phyloP scores from a whole-genome alignment of 2,329 filamentous ascomycete species.

The Cercospora berteroae region DNA sequence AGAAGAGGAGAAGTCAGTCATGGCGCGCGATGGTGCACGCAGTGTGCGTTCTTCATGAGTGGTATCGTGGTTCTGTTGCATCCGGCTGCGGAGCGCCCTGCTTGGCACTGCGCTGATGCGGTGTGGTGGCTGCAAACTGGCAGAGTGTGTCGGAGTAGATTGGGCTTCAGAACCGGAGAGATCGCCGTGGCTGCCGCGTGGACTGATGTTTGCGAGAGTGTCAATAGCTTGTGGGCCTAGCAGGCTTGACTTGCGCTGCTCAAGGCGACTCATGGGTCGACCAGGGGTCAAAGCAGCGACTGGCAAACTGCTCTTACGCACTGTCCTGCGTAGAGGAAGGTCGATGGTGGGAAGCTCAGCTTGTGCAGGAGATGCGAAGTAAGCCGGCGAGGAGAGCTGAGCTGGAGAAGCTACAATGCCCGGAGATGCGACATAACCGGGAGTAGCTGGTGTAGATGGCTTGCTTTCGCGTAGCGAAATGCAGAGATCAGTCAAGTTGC shows the following conservation, averaged over 20 bases:
- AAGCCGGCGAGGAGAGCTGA: not conserved
- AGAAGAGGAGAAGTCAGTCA: conserved; percentile 42
- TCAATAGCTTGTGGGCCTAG: conserved; percentile 26
- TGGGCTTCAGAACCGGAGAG: conserved; percentile 32
- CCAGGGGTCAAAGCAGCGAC: conserved; percentile 21
- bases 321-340: not conserved
- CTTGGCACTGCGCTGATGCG: conserved; percentile 41
- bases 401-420: not conserved
- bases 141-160: conserved; percentile 29
- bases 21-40: conserved; percentile 49
- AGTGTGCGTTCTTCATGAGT: conserved; percentile 41
- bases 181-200: conserved; percentile 35
- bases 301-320: conserved; percentile 20
- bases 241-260: conserved; percentile 45
- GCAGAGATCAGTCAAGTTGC: conserved; percentile 87
- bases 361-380: not conserved
- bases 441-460: conserved; percentile 25
- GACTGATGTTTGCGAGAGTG: conserved; percentile 27
- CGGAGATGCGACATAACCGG: not conserved
- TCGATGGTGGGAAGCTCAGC: not conserved
- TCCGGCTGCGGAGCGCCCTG: conserved; percentile 40
- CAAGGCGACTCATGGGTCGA: conserved; percentile 44
- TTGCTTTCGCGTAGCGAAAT: conserved; percentile 63
- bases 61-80: conserved; percentile 28
- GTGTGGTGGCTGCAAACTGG: conserved; percentile 21